These are phyloP conservation scores for Trametes coccinea DNA, from an alignment of 768 basidiomycete genomes.

Conservation along the genomic window DNA sequence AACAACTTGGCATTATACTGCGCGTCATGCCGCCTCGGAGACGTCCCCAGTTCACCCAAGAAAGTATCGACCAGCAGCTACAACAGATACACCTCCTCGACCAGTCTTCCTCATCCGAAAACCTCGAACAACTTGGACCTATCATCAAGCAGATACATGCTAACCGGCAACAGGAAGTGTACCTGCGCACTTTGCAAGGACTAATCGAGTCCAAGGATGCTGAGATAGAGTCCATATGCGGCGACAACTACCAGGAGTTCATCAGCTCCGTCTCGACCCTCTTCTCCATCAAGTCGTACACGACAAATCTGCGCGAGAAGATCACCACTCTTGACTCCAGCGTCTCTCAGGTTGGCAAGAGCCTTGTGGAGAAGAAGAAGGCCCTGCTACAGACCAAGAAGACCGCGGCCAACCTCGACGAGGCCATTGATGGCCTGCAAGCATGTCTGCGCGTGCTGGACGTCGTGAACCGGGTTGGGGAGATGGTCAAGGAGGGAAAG, in stretches of 20 bases:
- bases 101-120: conserved; percentile 86
- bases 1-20: too few relatives aligned
- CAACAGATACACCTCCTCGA: conserved; percentile 91
- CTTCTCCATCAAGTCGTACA: conserved; percentile 94
- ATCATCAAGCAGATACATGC: conserved; percentile 93
- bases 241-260: conserved; percentile 97
- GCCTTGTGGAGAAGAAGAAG: conserved; percentile 92
- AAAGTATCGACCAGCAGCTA: conserved; percentile 85
- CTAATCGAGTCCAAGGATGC: conserved; percentile 93
- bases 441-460: conserved; percentile 91
- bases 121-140: conserved; percentile 92
- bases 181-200: conserved; percentile 80
- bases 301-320: conserved; percentile 88
- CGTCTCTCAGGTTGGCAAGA: conserved; percentile 84
- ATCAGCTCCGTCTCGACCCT: conserved; percentile 96
- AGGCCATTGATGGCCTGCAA: conserved; percentile 94
- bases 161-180: conserved; percentile 85
- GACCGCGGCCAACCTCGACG: conserved; percentile 92
- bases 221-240: conserved; percentile 95
- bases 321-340: conserved; percentile 87
- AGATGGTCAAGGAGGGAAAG: conserved; percentile 91
- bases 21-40: conserved; percentile 69
- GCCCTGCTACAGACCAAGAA: conserved; percentile 86
- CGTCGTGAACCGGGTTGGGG: conserved; percentile 86
- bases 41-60: conserved; percentile 72